Conservation (phyloP, 352 stramenopile species). For the Pythium apleroticum region DNA sequence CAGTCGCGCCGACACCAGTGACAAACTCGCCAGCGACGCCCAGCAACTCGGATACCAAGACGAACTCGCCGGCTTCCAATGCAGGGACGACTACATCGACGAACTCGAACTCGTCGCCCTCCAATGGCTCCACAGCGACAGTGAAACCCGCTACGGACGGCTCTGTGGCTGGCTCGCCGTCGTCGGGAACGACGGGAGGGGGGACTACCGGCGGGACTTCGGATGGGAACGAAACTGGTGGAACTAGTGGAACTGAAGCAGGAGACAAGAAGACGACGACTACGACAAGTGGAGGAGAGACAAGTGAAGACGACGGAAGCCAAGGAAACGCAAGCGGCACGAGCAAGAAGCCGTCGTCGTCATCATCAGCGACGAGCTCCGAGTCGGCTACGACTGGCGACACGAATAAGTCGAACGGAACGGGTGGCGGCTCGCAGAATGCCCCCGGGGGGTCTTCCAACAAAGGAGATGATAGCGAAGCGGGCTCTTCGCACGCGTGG, state of each 20-base stretch:
- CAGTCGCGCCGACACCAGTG: not conserved
- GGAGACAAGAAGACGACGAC: not conserved
- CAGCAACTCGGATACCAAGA: not conserved
- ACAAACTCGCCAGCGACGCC: not conserved
- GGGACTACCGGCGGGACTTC: not conserved
- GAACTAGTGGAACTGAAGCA: not conserved
- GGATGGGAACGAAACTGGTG: not conserved
- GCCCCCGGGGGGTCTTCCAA: not conserved
- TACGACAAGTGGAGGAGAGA: not conserved
- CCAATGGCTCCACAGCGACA: not conserved
- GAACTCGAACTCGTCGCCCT: not conserved
- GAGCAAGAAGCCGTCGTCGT: not conserved
- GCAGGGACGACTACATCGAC: not conserved
- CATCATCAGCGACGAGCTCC: not conserved
- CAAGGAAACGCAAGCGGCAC: not conserved
- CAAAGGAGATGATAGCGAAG: not conserved
- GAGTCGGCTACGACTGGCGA: not conserved
- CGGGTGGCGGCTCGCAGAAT: not conserved
- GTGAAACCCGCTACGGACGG: not conserved
- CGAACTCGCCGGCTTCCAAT: not conserved
- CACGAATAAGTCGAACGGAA: not conserved
- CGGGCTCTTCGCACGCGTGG: not conserved
- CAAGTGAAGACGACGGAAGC: not conserved
- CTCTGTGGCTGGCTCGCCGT: not conserved
- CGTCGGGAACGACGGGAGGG: not conserved